phyloP scores from a whole-genome alignment of 1,284 basidiomycete genomes.

The Sporisorium sorghi region DNA sequence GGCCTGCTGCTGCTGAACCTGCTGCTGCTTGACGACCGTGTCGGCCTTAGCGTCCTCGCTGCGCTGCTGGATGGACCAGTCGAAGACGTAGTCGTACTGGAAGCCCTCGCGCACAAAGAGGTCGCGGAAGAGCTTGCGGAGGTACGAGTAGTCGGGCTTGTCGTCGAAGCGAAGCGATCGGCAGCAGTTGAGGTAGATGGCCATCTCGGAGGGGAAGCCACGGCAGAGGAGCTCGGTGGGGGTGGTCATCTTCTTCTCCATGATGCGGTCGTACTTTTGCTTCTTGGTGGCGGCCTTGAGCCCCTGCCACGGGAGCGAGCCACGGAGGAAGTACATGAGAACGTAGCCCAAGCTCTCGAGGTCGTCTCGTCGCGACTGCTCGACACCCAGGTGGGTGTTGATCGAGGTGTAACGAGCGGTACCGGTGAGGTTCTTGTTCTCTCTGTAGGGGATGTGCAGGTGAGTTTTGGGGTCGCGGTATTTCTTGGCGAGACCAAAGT shows the following conservation, averaged over 20 bases:
- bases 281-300: constrained; percentile 70
- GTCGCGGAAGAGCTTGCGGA: constrained; percentile 70
- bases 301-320: constrained; percentile 69
- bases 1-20: constrained; percentile 47
- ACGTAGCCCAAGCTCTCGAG: constrained; percentile 69
- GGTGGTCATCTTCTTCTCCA: constrained; percentile 70
- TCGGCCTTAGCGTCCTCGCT: constrained; percentile 59
- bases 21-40: constrained; percentile 50
- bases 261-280: constrained; percentile 70
- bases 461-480: constrained; percentile 99
- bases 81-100: constrained; percentile 70
- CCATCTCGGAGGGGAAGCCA: constrained; percentile 70
- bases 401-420: constrained; percentile 99
- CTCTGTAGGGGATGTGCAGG: constrained; percentile 97
- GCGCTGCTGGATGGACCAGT: constrained; percentile 69
- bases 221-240: constrained; percentile 70
- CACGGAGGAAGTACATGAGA: constrained; percentile 69
- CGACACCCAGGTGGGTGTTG: constrained; percentile 96
- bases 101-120: constrained; percentile 69
- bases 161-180: constrained; percentile 70
- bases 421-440: constrained; percentile 99
- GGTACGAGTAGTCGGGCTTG: constrained; percentile 70
- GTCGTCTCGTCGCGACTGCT: constrained; percentile 69
- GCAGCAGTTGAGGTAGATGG: constrained; percentile 70
- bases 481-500: constrained; percentile 99